Evolutionary conservation across 345 rosid species (phyloP), one percentile per base, ranked within the genome.

Genomic region (Nasturtium officinale): DNA sequence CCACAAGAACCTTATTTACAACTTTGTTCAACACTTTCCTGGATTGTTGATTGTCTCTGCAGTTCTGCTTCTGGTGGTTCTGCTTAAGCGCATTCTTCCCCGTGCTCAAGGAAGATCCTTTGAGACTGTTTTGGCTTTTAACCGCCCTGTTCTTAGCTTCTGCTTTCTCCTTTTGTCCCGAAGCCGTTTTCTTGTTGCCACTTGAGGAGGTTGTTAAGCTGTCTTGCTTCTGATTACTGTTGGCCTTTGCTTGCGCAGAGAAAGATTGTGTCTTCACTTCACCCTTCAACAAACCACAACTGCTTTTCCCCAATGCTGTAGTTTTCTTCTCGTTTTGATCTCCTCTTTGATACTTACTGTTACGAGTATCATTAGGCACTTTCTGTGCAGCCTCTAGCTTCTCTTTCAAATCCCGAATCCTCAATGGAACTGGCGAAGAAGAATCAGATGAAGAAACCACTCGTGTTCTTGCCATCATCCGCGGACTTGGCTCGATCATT

Each of bases 21-120:
- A 74, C 77, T 78, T 81, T 85, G 67, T 71, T 80, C 57, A 75
- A 62, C 45, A 79, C 78, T 65, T 77, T 82, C 77, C 79, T 79
- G 28, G 68, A 63, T 66, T 72, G 83, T 56, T 82, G 87, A 58
- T 81, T 83, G 69, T 76, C 79, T 62, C 77, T 73, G 64, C 87
- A 79, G 73, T 95, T 95, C 68, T 95, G 99, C 68, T 91, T 95
- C 87, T 90, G 98, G 67, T 87, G 74, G 73, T 95, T 95, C 85
- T 83, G 98, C 83, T 87, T 86, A 46, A 95, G 88, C 55, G 75
- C 94, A 60, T 86, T 84, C 76, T 67, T 29, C n/a, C 81, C 79
- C 10, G 85, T 76, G 83, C 83, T 86, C 85, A 48, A 61, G 77
- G 82, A 82, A 71, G 80, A 48, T 83, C 81, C 84, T 88, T 71